Evolutionary conservation across 345 rosid genomes (phyloP), one percentile per base, ranked within the genome.

Genomic region (Eucalyptus regnans): DNA sequence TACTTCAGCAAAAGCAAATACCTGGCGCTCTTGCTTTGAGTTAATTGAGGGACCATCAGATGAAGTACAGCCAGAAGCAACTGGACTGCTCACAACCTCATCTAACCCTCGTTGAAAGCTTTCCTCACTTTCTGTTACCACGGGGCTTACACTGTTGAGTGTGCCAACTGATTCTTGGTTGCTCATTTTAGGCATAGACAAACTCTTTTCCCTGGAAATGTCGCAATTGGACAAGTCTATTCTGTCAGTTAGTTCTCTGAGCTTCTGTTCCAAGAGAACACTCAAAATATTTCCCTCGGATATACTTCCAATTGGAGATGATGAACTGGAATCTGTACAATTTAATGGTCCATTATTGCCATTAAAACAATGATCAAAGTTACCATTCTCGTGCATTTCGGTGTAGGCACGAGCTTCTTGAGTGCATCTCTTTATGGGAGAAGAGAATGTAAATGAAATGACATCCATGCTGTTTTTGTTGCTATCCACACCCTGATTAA

Each of bases 391-490:
- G 22, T 44, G n/a, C 68, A 86, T 33, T 60, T 56, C 6, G 18
- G 66, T 33, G 87, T 54, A 16, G 50, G 49, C 60, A 60, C 50
- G 87, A 60, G 87, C 46, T 87, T 90, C 91, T 91, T 89, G 89
- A 64, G 87, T 86, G 81, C 93, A 86, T 89, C 93, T 92, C 90
- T 90, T 94, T 49, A 96, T 92, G 49, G 99, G 98, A 79, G 99
- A 95, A 11, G 97, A 92, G 88, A 97, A 97, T 20, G 97, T 96
- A 92, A 97, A 97, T 33, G 99, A 97, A 94, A 97, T 93, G 88
- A 97, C 94, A 92, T 97, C 97, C 92, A 90, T 93, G 86, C 93
- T 92, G 56, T 90, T 91, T 90, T 95, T 92, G 79, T 88, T 88
- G 89, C 91, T 92, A 60, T 90, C 93, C 85, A 60, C 46, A 8